A percentile compares a stretch with the other conserved stretches of the same genome.
Conservation (phyloP, 441 rosid species). For the Dalechampia spathulata region DNA sequence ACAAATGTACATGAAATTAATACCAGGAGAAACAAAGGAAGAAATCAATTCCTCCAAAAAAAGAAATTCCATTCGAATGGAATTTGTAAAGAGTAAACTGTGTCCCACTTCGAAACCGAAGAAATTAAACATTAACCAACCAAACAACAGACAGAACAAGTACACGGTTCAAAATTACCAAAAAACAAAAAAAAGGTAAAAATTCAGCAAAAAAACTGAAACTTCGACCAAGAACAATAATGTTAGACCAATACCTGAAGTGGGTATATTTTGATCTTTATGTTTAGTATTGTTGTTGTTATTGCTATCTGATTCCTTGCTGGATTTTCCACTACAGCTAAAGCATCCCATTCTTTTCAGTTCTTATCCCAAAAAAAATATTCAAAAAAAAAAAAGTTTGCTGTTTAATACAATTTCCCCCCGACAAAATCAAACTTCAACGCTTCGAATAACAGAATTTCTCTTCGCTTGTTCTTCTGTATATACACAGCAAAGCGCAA, state of each 20-base stretch:
- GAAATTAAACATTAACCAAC: too few relatives aligned
- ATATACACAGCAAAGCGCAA: too few relatives aligned
- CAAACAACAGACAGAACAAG: background rate
- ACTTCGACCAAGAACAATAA: background rate
- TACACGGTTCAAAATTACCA: background rate
- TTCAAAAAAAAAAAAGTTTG: too few relatives aligned
- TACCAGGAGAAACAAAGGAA: background rate
- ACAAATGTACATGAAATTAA: background rate
- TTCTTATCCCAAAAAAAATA: background rate
- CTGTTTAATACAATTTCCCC: too few relatives aligned
- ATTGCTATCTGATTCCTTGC: slow-evolving; percentile 25
- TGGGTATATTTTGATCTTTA: slow-evolving; percentile 25
- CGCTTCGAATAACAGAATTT: too few relatives aligned
- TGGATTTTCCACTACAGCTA: slow-evolving; percentile 33
- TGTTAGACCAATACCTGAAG: slow-evolving; percentile 37
- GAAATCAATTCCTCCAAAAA: background rate
- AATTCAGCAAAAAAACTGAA: background rate
- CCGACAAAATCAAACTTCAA: background rate
- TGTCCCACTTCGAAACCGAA: slow-evolving; percentile 1
- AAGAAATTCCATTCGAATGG: too few relatives aligned
- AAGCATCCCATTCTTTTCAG: slow-evolving; percentile 60
- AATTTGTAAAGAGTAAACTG: too few relatives aligned
- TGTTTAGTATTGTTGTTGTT: slow-evolving; percentile 10
- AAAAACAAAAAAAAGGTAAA: background rate
- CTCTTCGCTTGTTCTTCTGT: too few relatives aligned